phyloP scores from a whole-genome alignment of 352 stramenopile genomes.

The Phytopythium kandeliae region DNA sequence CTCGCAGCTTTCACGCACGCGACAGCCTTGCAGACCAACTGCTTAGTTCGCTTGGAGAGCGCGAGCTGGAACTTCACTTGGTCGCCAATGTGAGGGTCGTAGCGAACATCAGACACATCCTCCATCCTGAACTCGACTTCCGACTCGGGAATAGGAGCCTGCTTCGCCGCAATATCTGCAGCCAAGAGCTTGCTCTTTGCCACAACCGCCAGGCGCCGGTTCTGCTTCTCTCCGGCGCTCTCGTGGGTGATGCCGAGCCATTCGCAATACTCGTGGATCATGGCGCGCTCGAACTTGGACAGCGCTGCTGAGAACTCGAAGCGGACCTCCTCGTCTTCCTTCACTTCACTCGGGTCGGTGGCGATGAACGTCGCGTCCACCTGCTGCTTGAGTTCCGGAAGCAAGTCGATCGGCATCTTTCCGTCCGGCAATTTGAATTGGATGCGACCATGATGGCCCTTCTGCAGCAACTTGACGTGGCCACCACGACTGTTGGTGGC shows the following conservation, averaged over 20 bases:
- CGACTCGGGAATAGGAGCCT: slow-evolving; percentile 12
- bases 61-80: slow-evolving; percentile 56
- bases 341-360: slow-evolving; percentile 9
- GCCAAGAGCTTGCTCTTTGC: slow-evolving; percentile 17
- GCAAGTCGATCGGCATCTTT: slow-evolving; percentile 50
- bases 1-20: slow-evolving; percentile 30
- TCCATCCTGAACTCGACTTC: slow-evolving; percentile 58
- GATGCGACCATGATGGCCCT: slow-evolving; percentile 35
- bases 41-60: slow-evolving; percentile 58
- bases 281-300: slow-evolving; percentile 60
- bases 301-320: slow-evolving; percentile 34
- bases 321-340: slow-evolving; percentile 23
- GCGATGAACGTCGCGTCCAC: slow-evolving; percentile 42
- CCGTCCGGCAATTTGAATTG: slow-evolving; percentile 20
- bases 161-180: slow-evolving; percentile 9
- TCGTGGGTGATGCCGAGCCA: slow-evolving; percentile 50
- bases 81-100: slow-evolving; percentile 58
- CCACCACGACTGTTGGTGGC: slow-evolving; percentile 17
- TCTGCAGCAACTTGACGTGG: slow-evolving; percentile 23
- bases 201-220: slow-evolving; percentile 33
- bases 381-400: slow-evolving; percentile 53
- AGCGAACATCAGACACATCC: slow-evolving; percentile 56
- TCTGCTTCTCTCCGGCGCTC: slow-evolving; percentile 35
- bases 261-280: slow-evolving; percentile 60
- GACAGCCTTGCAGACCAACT: slow-evolving; percentile 51